Base-by-base conservation (phyloP, 2,329 filamentous ascomycete species). In the Cladosporium cucumerinum region DNA sequence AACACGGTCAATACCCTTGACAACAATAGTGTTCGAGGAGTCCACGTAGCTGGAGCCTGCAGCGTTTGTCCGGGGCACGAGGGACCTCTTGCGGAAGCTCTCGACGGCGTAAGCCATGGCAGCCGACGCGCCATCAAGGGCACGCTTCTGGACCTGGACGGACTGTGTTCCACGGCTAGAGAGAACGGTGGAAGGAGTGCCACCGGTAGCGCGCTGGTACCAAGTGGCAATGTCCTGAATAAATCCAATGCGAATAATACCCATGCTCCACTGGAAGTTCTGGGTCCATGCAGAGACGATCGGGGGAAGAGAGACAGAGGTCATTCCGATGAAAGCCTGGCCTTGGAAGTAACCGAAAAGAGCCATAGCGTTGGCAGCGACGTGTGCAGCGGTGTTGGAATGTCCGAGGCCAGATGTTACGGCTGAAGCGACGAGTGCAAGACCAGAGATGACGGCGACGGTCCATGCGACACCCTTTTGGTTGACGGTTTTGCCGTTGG, bases 261-360 rank as follows among this genome's bases (percentile, higher is more conserved):
- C 94, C 92, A 98, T 95, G 74, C 90, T 96, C 94, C 94, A 98
- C 76, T 96, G 91, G 81, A 98, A 97, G 79, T 97, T 94, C 80
- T 97, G 93, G 1, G 93, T 97, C 94, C 94, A 98, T 0, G 93
- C 86, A 73, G 91, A 85, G 62, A 96, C 94, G 67, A 97, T 91
- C 0, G 94, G 94, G 11, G 94, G 94, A 62, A 97, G 85, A 54
- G 84, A 83, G 16, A 97, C 89, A 23, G 89, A 86, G 62, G 89
- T 91, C 78, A 97, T 89, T 68, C 93, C 93, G 72, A 97, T 84
- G 78, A 97, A 92, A 28, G 94, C 93, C 78, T 97, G 93, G 5
- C 92, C 88, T 79, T 98, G 94, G 84, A 97, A 97, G 79, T 95
- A 97, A 67, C 90, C 87, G 75, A 97, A 96, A 32, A 98, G 87